phyloP scores from a whole-genome alignment of 768 basidiomycete species.

The Leccinum broughii region DNA sequence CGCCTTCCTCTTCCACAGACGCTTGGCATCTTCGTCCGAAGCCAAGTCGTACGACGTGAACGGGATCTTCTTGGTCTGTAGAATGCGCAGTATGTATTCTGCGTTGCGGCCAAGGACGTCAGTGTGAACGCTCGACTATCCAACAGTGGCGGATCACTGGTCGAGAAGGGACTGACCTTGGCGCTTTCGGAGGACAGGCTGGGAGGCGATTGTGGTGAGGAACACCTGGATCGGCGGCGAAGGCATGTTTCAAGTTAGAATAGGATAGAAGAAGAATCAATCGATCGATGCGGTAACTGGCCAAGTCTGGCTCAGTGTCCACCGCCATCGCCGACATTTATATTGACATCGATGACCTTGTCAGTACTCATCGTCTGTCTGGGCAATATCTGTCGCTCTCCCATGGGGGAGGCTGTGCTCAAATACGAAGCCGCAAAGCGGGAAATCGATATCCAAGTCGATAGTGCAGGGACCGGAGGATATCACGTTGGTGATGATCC shows the following conservation, averaged over 20 bases:
- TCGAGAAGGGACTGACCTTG: conserved; percentile 55
- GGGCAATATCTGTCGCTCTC: conserved; percentile 87
- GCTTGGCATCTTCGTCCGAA: conserved; percentile 78
- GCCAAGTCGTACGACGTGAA: conserved; percentile 85
- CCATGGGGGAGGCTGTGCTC: conserved; percentile 90
- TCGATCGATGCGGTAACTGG: background rate
- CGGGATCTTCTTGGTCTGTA: conserved; percentile 84
- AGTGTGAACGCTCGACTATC: background rate
- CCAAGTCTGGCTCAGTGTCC: background rate
- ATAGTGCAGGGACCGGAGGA: conserved; percentile 82
- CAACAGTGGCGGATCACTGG: background rate
- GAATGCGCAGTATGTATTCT: conserved; percentile 81
- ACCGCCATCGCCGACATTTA: background rate
- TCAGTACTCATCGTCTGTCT: conserved; percentile 77
- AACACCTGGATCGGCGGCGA: conserved; percentile 82
- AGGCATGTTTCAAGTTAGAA: conserved; percentile 55
- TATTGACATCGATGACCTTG: conserved; percentile 31
- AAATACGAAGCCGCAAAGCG: conserved; percentile 65
- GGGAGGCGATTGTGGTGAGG: conserved; percentile 86
- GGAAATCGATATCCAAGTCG: conserved; percentile 66
- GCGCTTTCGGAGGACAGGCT: conserved; percentile 71
- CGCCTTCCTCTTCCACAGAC: conserved; percentile 78
- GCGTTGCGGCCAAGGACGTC: conserved; percentile 2
- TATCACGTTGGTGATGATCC: conserved; percentile 86
- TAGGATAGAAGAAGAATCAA: conserved; percentile 8